Percentiles rank a stretch among this genome's conserved stretches.
Evolutionary conservation across 805 yeast genomes (phyloP).

Genomic region (Candida nitratophila): DNA sequence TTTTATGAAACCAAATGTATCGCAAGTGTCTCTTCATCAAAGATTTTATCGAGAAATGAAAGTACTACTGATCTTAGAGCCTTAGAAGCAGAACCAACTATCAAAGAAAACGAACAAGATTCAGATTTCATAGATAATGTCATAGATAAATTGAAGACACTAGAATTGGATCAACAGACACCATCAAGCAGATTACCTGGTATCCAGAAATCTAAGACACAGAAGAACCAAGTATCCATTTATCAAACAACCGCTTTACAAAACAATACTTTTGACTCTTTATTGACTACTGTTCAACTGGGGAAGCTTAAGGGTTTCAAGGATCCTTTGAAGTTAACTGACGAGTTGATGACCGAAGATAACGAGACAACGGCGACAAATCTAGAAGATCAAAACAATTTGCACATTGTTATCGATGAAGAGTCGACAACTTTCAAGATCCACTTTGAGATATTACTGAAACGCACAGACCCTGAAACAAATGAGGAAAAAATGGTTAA

Average conservation of each 20-base stretch:
- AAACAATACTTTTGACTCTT: background rate
- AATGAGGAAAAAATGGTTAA: conserved; percentile 1
- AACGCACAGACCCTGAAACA: background rate
- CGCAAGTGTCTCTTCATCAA: conserved; percentile 1
- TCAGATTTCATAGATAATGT: conserved; percentile 7
- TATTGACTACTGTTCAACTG: conserved; percentile 9
- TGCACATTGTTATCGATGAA: conserved; percentile 17
- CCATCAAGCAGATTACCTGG: background rate
- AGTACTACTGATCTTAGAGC: background rate
- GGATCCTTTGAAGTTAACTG: conserved; percentile 13
- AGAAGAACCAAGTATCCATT: background rate
- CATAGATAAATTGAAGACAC: conserved; percentile 5
- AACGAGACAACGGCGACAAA: background rate
- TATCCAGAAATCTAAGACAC: background rate
- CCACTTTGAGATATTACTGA: conserved; percentile 14
- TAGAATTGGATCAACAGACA: conserved; percentile 1
- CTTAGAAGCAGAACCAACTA: background rate
- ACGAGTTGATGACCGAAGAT: background rate
- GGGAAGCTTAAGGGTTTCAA: conserved; percentile 13
- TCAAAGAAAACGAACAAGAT: no score
- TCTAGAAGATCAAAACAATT: background rate
- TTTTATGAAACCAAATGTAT: conserved; percentile 18
- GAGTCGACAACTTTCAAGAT: conserved; percentile 17
- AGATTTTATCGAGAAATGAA: background rate
- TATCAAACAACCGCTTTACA: background rate